Evolutionary conservation across 2,329 filamentous ascomycete species (phyloP).

Genomic region (Coniochaeta ligniaria): DNA sequence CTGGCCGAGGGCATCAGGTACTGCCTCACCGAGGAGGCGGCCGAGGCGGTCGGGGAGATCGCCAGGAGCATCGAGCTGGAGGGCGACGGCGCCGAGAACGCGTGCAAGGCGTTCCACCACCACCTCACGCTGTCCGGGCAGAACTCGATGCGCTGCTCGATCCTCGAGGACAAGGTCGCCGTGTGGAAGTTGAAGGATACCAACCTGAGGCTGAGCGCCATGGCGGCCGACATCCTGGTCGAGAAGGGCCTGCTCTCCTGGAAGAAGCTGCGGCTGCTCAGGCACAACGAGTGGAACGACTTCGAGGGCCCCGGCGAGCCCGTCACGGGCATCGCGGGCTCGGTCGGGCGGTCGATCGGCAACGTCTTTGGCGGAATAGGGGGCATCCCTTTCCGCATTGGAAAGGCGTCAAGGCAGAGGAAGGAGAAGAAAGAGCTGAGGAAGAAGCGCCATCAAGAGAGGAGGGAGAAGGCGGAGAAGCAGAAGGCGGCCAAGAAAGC

Average conservation of each 20-base stretch:
- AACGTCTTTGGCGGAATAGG: constrained; percentile 57
- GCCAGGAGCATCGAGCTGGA: constrained; percentile 53
- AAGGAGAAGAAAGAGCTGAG: constrained; percentile 41
- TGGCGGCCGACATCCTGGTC: constrained; percentile 60
- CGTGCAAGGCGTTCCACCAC: constrained; percentile 59
- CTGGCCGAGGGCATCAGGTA: constrained; percentile 65
- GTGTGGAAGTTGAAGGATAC: constrained; percentile 60
- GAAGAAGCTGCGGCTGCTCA: constrained; percentile 54
- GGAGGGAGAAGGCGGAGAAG: constrained; percentile 10
- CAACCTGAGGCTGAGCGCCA: constrained; percentile 49
- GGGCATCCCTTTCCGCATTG: constrained; percentile 54
- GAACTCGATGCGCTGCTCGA: constrained; percentile 56
- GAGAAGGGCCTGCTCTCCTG: constrained; percentile 54
- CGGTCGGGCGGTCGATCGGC: constrained; percentile 50
- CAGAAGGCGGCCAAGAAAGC: constrained; percentile 1
- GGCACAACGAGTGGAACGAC: constrained; percentile 69
- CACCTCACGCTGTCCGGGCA: constrained; percentile 45
- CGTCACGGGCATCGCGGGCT: constrained; percentile 57
- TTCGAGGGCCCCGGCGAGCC: constrained; percentile 71
- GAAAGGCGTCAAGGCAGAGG: constrained; percentile 48
- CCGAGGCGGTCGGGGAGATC: constrained; percentile 48
- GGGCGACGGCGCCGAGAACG: constrained; percentile 64
- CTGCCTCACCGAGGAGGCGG: constrained; percentile 55
- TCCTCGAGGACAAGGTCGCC: constrained; percentile 55
- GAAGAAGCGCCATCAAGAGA: constrained; percentile 20